Base-by-base conservation (phyloP, 1,284 basidiomycete species). In the Pseudozyma tsukubaensis region DNA sequence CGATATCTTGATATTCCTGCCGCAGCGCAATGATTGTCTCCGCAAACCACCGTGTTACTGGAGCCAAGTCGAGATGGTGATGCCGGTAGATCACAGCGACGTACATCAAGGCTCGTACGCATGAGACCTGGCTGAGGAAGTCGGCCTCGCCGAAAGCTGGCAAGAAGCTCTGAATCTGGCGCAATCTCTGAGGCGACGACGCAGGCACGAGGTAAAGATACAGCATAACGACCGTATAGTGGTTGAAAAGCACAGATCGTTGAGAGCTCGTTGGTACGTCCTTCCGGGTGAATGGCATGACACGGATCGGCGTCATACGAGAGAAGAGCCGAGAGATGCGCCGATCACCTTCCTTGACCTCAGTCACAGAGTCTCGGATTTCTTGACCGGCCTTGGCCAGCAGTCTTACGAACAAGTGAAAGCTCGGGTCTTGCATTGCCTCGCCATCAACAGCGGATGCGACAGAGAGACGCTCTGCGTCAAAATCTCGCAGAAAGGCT, bases 181-280 rank as follows among this genome's bases (percentile, higher is more conserved):
- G 83, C 32, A 93, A 83, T 13, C 90, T 88, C 51, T 88, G 87
- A 5, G 87, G 86, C 59, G 90, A 87, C 18, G 88, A 87, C 0
- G 86, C 73, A 0, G 91, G 89, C 50, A 92, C 90, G 40, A 96
- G 88, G 76, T 91, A 89, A 51, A 93, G 88, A 7, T 90, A 90
- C n/a, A 93, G 87, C 18, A 92, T 89, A 74, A 93, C 88, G 14
- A 92, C 90, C 45, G 89, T 89, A 79, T 94, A 91, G 29, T 95
- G 91, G 84, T 98, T 97, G 85, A 92, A 91, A 12, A 97, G 87
- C 87, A 91, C 91, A 0, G 93, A 92, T 2, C 93, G 87, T 55
- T 92, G 89, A 0, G 90, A 89, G 5, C 89, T 76, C 87, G 16
- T 86, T 82, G 34, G 86, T n/a, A 76, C 68, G 2, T 69, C 51